Conservation (phyloP, 352 stramenopile species). For the Paralagenidium karlingii region DNA sequence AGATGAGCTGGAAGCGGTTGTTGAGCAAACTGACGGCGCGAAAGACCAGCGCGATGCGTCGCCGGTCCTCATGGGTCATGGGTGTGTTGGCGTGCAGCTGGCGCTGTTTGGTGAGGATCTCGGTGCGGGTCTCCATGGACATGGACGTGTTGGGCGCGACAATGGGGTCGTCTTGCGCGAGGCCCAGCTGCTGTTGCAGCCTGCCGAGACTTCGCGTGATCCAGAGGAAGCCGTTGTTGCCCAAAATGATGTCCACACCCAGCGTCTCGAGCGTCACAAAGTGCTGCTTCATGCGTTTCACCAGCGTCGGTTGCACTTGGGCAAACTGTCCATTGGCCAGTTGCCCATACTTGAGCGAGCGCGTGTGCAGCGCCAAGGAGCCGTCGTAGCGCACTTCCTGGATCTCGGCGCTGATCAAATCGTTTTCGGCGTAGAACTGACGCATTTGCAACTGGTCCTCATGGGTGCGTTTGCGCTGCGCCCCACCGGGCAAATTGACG, state of each 20-base stretch:
- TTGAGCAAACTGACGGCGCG: constrained; percentile 84
- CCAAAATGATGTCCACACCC: constrained; percentile 87
- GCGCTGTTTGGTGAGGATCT: constrained; percentile 86
- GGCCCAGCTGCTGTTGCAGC: constrained; percentile 14
- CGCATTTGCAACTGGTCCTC: constrained; percentile 97
- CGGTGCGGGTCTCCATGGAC: constrained; percentile 64
- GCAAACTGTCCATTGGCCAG: constrained; percentile 91
- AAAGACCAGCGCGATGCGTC: constrained; percentile 77
- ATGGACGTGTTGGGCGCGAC: constrained; percentile 20
- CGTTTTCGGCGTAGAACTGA: constrained; percentile 89
- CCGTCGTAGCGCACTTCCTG: constrained; percentile 85
- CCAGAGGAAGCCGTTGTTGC: constrained; percentile 94
- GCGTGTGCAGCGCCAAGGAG: constrained; percentile 90
- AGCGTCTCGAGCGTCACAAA: constrained; percentile 74
- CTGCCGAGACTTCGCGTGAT: constrained; percentile 68
- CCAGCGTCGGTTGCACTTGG: constrained; percentile 75
- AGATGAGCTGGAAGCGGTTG: constrained; percentile 83
- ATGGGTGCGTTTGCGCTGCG: constrained; percentile 92
- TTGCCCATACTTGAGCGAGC: constrained; percentile 91
- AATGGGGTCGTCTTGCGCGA: constrained; percentile 10
- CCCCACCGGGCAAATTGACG: constrained; percentile 91
- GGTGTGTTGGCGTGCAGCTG: constrained; percentile 73
- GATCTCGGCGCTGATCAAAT: constrained; percentile 91
- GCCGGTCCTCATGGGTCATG: constrained; percentile 66
- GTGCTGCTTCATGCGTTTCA: constrained; percentile 93